Evolutionary conservation across 177 flowering plant species (phyloP).

Genomic region (Vitis hybrid): DNA sequence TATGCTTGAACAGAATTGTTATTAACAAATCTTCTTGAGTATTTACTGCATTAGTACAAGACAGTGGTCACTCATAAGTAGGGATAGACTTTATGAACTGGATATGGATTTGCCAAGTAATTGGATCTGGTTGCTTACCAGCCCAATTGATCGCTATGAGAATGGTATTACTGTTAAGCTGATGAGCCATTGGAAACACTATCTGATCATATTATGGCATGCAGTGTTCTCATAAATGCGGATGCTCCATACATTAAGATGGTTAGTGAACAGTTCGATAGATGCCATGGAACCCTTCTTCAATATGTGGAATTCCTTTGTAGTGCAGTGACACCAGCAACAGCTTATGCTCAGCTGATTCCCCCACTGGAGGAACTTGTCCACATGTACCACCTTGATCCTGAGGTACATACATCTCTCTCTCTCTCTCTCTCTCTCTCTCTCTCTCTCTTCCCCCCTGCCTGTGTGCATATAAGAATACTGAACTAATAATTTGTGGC

Average conservation of each 20-base stretch:
- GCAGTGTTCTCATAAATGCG: conserved; percentile 87
- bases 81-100: no score
- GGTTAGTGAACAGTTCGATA: conserved; percentile 96
- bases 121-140: background rate
- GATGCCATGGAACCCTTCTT: conserved; percentile 97
- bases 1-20: no score
- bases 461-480: background rate
- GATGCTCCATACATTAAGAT: conserved; percentile 94
- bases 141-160: background rate
- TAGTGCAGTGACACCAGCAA: conserved; percentile 72
- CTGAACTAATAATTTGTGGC: background rate
- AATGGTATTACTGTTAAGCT: background rate
- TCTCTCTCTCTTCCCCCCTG: background rate
- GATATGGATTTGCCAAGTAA: background rate
- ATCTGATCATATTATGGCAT: conserved; percentile 19
- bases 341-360: conserved; percentile 76
- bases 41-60: no score
- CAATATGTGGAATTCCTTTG: conserved; percentile 94
- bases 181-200: background rate
- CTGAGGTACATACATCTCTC: conserved; percentile 63
- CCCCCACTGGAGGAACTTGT: conserved; percentile 87
- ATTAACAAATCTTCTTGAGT: no score
- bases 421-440: background rate
- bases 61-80: no score
- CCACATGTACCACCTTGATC: conserved; percentile 88